phyloP scores from a whole-genome alignment of 2,329 filamentous ascomycete species.

The Paraconiothyrium brasiliense region DNA sequence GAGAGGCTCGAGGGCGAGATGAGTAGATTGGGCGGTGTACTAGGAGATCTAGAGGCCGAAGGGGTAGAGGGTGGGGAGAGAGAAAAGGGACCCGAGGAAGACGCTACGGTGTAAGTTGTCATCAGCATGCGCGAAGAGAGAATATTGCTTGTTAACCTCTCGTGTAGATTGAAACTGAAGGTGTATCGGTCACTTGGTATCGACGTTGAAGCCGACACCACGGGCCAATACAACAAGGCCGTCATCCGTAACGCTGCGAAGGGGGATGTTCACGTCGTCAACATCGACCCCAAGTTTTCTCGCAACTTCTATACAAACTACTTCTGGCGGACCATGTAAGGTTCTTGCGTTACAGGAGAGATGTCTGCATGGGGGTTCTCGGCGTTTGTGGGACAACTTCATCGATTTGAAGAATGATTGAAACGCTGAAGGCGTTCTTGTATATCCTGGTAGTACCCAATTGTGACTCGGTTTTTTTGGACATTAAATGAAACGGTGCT shows the following conservation, averaged over 20 bases:
- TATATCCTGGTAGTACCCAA: constrained; percentile 4
- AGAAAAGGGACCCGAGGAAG: constrained; percentile 58
- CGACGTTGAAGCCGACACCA: constrained; percentile 83
- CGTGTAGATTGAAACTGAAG: constrained; percentile 75
- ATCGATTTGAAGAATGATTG: neutral
- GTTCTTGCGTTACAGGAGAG: neutral
- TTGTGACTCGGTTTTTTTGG: neutral
- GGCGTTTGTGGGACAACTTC: neutral
- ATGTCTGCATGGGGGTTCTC: neutral
- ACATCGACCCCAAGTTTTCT: constrained; percentile 91
- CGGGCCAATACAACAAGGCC: constrained; percentile 84
- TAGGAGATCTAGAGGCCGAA: constrained; percentile 86
- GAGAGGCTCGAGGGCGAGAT: constrained; percentile 85
- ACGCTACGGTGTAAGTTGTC: constrained; percentile 57
- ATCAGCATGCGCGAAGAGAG: neutral
- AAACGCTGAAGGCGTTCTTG: neutral
- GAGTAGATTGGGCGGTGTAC: constrained; percentile 75
- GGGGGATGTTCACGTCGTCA: constrained; percentile 93
- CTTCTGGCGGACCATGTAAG: constrained; percentile 86
- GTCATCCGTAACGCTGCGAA: constrained; percentile 85
- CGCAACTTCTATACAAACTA: constrained; percentile 94
- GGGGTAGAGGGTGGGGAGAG: constrained; percentile 78
- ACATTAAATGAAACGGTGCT: neutral
- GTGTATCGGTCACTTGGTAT: constrained; percentile 92
- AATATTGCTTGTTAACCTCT: constrained; percentile 16